Conservation (phyloP, 768 basidiomycete species). For the Naematelia aurantialba region DNA sequence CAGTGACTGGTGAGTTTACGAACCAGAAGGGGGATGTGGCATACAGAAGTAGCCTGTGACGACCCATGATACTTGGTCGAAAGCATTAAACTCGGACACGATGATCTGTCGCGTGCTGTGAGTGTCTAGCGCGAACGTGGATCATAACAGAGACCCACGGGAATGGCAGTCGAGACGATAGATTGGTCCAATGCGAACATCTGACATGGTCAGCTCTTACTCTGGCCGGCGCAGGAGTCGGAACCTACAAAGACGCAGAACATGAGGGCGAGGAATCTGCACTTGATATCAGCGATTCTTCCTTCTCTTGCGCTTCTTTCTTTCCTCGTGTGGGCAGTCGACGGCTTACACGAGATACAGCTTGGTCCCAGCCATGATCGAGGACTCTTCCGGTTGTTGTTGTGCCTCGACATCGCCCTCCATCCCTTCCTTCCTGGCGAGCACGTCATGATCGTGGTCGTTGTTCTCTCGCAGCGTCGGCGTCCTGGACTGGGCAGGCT, state of each 20-base stretch:
- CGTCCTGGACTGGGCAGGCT: background rate
- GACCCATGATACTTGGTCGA: slow-evolving; percentile 39
- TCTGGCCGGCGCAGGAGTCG: background rate
- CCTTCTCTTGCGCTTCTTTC: background rate
- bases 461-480: background rate
- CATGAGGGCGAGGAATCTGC: slow-evolving; percentile 26
- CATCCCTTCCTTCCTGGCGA: slow-evolving; percentile 6
- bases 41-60: slow-evolving; percentile 38
- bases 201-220: slow-evolving; percentile 5
- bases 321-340: too few relatives aligned
- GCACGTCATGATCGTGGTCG: slow-evolving; percentile 4
- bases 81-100: slow-evolving; percentile 22
- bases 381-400: slow-evolving; percentile 4
- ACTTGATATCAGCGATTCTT: background rate
- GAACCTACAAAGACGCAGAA: slow-evolving; percentile 29
- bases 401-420: slow-evolving; percentile 1
- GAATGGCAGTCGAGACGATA: slow-evolving; percentile 43
- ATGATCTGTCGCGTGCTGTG: background rate
- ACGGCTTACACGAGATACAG: slow-evolving; percentile 25
- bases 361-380: slow-evolving; percentile 16
- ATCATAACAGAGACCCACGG: slow-evolving; percentile 19
- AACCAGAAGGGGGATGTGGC: background rate
- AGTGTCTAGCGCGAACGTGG: background rate
- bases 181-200: slow-evolving; percentile 39
- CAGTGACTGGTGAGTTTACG: background rate